Base-by-base conservation (phyloP, 495 filamentous ascomycete species). In the Penicillium pancosmium region DNA sequence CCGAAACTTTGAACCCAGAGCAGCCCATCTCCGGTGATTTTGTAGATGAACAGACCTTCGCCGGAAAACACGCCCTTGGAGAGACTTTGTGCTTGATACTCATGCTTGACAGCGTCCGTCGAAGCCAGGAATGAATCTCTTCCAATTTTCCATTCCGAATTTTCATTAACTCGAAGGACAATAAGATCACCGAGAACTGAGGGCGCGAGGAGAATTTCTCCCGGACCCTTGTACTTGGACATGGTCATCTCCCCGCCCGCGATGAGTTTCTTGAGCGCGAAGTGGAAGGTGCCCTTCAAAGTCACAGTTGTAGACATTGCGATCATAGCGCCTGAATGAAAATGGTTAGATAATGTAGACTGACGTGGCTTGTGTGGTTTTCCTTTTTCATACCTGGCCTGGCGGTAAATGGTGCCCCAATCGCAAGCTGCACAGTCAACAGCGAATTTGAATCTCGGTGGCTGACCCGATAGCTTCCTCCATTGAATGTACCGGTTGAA, bases 401-500 rank as follows among this genome's bases (percentile, higher is more conserved):
- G 0, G 86, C 91, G 15, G 79, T 80, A 46, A 98, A 65, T 0
- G 94, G 93, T 67, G 90, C 95, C 5, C 92, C 93, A 66, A 93
- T 86, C 3, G 94, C 93, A 13, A 98, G 71, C 68, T 97, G 93
- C 3, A 98, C 55, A 0, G 95, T 98, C 47, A 97, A 64, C 41
- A 98, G 83, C 0, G 91, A 91, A 68, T 98, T 98, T 43, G 83
- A 86, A 66, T 98, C 93, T 7, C 94, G 82, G 66, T 98, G 94
- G 63, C 91, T 94, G 72, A 98, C 91, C 19, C 95, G 80, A 68
- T 93, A 98, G 61, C 86, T 92, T 9, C 94, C 94, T 11, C 94
- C 94, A 75, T 98, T 97, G 80, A 98, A 98, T 0, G 89, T 96
- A 3, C 94, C 94, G 12, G 93, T 80, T 53, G 94, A 91, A 71